Evolutionary conservation across 2,329 filamentous ascomycete species (phyloP).

Genomic region (Zarea fungicola): DNA sequence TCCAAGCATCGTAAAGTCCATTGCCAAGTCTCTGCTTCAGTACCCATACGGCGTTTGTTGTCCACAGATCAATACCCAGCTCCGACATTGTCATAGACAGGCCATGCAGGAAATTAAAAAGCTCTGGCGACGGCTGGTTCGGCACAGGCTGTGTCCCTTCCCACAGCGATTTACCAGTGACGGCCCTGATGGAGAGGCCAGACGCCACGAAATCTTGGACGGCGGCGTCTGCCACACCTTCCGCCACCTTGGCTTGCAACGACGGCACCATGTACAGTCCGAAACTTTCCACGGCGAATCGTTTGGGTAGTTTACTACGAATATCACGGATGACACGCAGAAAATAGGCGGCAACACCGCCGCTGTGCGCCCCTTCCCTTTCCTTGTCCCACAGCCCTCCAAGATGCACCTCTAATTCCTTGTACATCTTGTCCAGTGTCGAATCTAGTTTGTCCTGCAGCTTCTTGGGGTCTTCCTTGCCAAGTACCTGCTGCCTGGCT

Average conservation of each 20-base stretch:
- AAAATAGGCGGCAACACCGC: constrained; percentile 58
- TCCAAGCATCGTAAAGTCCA: constrained; percentile 47
- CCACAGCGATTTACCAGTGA: constrained; percentile 68
- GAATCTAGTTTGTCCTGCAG: constrained; percentile 55
- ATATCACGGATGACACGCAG: constrained; percentile 71
- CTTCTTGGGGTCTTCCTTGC: constrained; percentile 63
- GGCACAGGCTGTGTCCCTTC: constrained; percentile 72
- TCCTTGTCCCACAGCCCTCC: constrained; percentile 43
- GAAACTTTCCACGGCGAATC: constrained; percentile 47
- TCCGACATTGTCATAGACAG: constrained; percentile 63
- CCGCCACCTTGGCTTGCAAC: constrained; percentile 59
- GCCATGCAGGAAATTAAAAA: constrained; percentile 66
- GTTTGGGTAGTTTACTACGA: constrained; percentile 56
- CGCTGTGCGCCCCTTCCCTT: constrained; percentile 42
- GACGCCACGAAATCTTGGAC: constrained; percentile 43
- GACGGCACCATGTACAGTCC: constrained; percentile 56
- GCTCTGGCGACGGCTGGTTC: constrained; percentile 67
- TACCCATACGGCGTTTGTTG: constrained; percentile 54
- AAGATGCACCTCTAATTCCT: constrained; percentile 52
- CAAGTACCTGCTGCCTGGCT: constrained; percentile 60
- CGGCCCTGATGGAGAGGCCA: constrained; percentile 38
- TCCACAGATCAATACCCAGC: constrained; percentile 77
- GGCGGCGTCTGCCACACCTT: constrained; percentile 43
- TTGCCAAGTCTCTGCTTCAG: constrained; percentile 56
- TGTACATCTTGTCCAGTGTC: constrained; percentile 52